Base-by-base conservation (phyloP, 495 filamentous ascomycete genomes). In the Recurvomyces mirabilis region DNA sequence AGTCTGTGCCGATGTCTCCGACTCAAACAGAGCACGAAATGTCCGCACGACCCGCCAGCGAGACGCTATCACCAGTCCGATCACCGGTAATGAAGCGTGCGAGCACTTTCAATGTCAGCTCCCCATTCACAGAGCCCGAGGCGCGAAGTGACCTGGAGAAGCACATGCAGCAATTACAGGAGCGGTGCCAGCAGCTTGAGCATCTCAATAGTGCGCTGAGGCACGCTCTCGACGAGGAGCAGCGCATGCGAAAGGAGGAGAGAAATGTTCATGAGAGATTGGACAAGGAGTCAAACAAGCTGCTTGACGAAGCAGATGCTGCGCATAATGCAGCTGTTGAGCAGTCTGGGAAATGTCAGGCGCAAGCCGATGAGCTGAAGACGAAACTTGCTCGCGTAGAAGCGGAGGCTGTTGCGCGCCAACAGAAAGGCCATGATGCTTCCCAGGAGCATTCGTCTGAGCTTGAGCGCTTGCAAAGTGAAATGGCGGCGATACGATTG, bases 171-270 rank as follows among this genome's bases (percentile, higher is more conserved):
- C 50, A 53, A 21, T 20, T 53, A 9, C 38, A 47, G 7, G 50
- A 19, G 20, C 50, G 41, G 7, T 47, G 39, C 26, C 11, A 36
- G 23, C 38, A 47, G 21, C 45, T 53, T 4, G 39, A 48, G 11
- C 22, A 23, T 15, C 50, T 47, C 37, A 53, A 53, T 38, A 34
- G 24, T 15, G 33, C 50, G 4, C 43, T 53, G 18, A 48, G 26
- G 18, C 21, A 43, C 19, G 44, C 43, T 19, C 18, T 53, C 20
- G 38, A 53, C 23, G 44, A 53, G 15, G 50, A 53, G 50, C 37
- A 39, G 18, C 50, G 50, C 5, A 26, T 30, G 5, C 38, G 50
- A 10, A 22, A 28, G 37, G 30, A 53, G 40, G 50, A 47, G 21
- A 37, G 37, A 4, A 44, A 30, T 4, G 31, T 21, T 0, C 28